A percentile compares a stretch with the other conserved stretches of the same genome.
These are phyloP conservation scores for Epichloe typhina DNA, from an alignment of 2,329 filamentous ascomycete genomes.

Conservation along the genomic window DNA sequence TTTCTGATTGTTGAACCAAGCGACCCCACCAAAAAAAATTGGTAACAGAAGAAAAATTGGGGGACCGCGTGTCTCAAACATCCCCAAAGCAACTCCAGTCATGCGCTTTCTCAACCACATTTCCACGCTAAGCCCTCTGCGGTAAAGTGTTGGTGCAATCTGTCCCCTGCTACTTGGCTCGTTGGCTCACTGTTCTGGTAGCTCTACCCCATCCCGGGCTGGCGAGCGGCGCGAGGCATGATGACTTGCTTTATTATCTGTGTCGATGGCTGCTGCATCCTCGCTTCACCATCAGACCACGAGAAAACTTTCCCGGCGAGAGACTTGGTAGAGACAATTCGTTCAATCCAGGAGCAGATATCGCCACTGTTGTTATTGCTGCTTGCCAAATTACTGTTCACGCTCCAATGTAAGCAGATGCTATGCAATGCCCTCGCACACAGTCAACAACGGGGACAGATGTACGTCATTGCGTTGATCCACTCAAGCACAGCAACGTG, in stretches of 20 bases:
- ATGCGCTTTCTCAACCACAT: slow-evolving; percentile 13
- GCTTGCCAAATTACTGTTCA: no score
- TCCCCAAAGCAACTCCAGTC: not conserved
- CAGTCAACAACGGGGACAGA: not conserved
- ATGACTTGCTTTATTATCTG: no score
- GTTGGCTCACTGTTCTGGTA: not conserved
- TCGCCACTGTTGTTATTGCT: no score
- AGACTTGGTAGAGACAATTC: no score
- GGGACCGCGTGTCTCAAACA: slow-evolving; percentile 11
- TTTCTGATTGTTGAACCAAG: slow-evolving; percentile 23
- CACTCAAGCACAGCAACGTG: not conserved
- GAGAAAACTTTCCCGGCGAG: no score
- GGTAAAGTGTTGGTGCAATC: slow-evolving; percentile 4
- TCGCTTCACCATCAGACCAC: no score
- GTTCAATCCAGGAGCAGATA: no score
- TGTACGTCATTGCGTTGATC: not conserved
- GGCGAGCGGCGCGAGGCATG: no score
- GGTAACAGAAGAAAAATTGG: slow-evolving; percentile 20
- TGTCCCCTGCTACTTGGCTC: not conserved
- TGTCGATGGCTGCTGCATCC: no score
- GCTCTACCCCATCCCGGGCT: no score
- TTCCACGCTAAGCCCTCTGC: slow-evolving; percentile 7
- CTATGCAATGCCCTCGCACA: not conserved
- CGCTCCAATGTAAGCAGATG: no score
- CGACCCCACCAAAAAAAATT: slow-evolving; percentile 21